Base-by-base conservation (phyloP, 805 yeast genomes). In the Vanderwaltozyma yarrowii region DNA sequence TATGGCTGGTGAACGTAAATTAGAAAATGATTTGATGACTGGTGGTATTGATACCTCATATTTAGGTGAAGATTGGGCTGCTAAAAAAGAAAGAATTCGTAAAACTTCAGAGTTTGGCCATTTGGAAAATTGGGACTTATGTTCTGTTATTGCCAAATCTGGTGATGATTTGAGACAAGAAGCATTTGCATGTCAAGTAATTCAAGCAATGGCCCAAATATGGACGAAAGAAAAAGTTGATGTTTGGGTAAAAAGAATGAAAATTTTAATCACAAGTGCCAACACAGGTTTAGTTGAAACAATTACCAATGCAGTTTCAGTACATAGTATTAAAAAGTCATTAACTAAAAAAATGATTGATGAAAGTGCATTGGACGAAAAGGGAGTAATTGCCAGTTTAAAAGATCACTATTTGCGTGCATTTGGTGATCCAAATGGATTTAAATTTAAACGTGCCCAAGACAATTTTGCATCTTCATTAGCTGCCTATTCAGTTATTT, bases 131-230 rank as follows among this genome's bases (percentile, higher is more conserved):
- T 92, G 98, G 98, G 96, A 92, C 45, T 60, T 92, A 29, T 86
- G 89, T 47, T 88, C 96, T 1, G 96, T 89, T 2, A 92, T 92
- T 55, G 95, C 94, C 11, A 92, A 92, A 55, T 89, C 95, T 23
- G 98, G 98, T 26, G 89, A 83, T 52, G 98, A 92, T 62, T 60
- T 92, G 36, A 82, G 95, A 18, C 98, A 92, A 57, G 98, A 92
- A 59, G 96, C 98, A 0, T 87, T 92, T 67, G 98, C 98, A 0
- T 87, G 96, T 45, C 98, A 92, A 58, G 59, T 92, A 32, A 89
- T 92, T 36, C 80, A 82, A 43, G 80, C 94, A 18, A 84, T 89
- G 63, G 78, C 94, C 1, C 76, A 76, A 36, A 76, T 86, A 32
- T 92, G 97, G 97, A 73, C 74, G 34, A 71, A 67, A 23, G 73